Evolutionary conservation across 129 eudicot genomes (phyloP).

Genomic region (Gnaphalium uliginosum): DNA sequence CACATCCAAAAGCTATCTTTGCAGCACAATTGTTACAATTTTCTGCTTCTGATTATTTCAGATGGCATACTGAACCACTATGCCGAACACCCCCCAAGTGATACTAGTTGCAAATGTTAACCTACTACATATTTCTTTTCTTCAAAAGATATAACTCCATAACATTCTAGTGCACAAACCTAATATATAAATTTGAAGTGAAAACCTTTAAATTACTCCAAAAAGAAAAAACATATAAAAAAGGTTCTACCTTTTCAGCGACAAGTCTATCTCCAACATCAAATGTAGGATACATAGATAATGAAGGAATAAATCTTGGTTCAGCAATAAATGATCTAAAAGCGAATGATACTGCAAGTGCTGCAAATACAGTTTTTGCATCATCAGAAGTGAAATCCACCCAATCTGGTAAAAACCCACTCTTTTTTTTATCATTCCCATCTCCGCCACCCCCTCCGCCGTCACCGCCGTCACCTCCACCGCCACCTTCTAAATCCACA

Average conservation of each 20-base stretch:
- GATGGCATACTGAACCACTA: no score
- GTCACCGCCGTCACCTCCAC: slow-evolving; percentile 54
- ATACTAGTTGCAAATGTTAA: background rate
- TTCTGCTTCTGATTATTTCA: no score
- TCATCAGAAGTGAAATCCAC: slow-evolving; percentile 76
- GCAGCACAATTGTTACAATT: no score
- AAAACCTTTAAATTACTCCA: background rate
- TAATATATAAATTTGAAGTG: background rate
- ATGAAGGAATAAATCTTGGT: slow-evolving; percentile 93
- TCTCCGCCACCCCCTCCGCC: slow-evolving; percentile 69
- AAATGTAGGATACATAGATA: slow-evolving; percentile 98
- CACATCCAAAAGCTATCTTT: no score
- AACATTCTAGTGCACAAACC: background rate
- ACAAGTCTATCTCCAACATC: slow-evolving; percentile 94
- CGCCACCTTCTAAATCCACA: slow-evolving; percentile 40
- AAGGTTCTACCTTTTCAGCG: slow-evolving; percentile 78
- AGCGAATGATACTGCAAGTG: slow-evolving; percentile 80
- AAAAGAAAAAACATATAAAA: background rate
- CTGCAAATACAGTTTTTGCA: slow-evolving; percentile 85
- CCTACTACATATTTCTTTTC: background rate
- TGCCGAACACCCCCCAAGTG: no score
- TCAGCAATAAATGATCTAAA: slow-evolving; percentile 92
- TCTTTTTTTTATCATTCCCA: slow-evolving; percentile 44
- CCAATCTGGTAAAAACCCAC: slow-evolving; percentile 83
- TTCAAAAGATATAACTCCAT: background rate